Evolutionary conservation across 2,329 filamentous ascomycete species (phyloP).

Genomic region (Metarhizium guizhouense): DNA sequence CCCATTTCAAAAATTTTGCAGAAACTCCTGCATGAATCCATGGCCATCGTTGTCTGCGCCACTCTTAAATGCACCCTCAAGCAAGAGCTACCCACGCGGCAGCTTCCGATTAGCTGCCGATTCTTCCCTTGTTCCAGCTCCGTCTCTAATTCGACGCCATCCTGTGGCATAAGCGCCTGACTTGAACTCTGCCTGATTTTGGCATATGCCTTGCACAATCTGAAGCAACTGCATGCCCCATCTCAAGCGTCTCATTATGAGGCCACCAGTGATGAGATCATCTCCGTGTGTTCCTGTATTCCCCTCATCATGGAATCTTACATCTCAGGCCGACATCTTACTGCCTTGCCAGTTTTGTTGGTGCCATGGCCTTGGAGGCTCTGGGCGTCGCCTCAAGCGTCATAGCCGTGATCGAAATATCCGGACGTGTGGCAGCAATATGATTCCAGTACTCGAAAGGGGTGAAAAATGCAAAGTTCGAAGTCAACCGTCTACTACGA

Average conservation of each 20-base stretch:
- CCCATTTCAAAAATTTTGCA: too few species aligned
- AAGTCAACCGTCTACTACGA: constrained; percentile 21
- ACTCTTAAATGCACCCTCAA: neutral
- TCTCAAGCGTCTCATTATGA: neutral
- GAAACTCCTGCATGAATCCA: too few species aligned
- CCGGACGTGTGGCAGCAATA: constrained; percentile 22
- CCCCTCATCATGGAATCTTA: neutral
- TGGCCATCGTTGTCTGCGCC: neutral
- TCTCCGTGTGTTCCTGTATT: neutral
- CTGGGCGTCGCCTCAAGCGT: constrained; percentile 22
- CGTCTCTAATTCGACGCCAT: neutral
- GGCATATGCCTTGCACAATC: neutral
- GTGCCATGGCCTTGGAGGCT: neutral
- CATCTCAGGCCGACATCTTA: neutral
- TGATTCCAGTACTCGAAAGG: constrained; percentile 26
- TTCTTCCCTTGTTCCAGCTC: neutral
- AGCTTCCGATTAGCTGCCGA: neutral
- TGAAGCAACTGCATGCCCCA: neutral
- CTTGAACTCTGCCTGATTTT: neutral
- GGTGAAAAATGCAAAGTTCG: constrained; percentile 18
- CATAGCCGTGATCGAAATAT: constrained; percentile 27
- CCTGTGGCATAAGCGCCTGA: neutral
- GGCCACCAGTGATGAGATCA: neutral
- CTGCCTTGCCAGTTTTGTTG: neutral
- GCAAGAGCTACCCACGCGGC: neutral